Evolutionary conservation across 2,329 filamentous ascomycete species (phyloP), one percentile per base, ranked within the genome.

Genomic region (Coniochaeta pulveracea): DNA sequence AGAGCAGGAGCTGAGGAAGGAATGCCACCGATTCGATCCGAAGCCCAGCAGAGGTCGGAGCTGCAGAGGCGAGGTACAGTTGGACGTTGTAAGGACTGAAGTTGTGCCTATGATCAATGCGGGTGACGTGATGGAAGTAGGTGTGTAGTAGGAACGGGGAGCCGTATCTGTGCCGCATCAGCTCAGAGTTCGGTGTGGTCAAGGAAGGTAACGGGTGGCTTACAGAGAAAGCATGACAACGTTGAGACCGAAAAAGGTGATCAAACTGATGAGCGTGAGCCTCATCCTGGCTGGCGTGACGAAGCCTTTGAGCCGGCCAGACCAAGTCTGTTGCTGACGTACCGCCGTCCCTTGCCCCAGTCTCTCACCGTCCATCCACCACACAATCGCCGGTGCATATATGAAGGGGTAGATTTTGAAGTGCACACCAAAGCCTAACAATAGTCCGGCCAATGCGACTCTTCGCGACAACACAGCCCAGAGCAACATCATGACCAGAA

Each of bases 351-450:
- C 28, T 32, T 32, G 30, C 7, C 49, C 45, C 37, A 71, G 54
- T 17, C 53, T 56, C 41, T 69, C 66, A 3, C 58, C 60, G 43
- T 84, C 81, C 60, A 89, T 74, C 80, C 80, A 88, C 79, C 80
- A 86, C 5, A 85, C 55, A 26, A 91, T 78, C 3, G 80, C 77
- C 0, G 79, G 74, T 2, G 84, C 89, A 56, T 98, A 98, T 39
- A 98, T 85, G 55, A 96, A 94, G 0, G 91, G 91, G 49, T 98
- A 98, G 40, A 98, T 96, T 66, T 98, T 98, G 61, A 98, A 93
- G 58, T 98, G 91, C 17, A 96, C 88, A 2, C 76, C 76, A 18
- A 94, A 58, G 0, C 91, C 91, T 3, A 98, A 64, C 19, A 96
- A 55, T 3, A 77, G 42, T 0, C 84, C 89, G 0, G 86, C 81